Conservation (phyloP, 768 basidiomycete species). For the Amanita jacksonii region DNA sequence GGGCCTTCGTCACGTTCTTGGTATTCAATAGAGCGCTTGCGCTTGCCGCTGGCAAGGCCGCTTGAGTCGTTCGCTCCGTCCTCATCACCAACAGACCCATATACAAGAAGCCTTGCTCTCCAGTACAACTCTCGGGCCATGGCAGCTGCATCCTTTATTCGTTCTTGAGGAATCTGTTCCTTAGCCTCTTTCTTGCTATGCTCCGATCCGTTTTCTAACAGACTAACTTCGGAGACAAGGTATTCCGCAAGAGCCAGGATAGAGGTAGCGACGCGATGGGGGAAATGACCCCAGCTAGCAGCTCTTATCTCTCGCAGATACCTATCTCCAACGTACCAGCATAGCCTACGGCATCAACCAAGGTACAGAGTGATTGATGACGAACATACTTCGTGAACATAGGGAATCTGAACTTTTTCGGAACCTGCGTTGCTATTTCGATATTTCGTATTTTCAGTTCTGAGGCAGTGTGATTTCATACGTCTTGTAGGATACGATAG, state of each 20-base stretch:
- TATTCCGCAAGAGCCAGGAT: constrained; percentile 66
- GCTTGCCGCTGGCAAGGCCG: constrained; percentile 20
- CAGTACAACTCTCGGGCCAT: constrained; percentile 81
- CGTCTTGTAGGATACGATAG: neutral
- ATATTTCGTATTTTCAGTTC: constrained; percentile 87
- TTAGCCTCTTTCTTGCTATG: constrained; percentile 65
- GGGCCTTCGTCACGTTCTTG: constrained; percentile 14
- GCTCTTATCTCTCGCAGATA: constrained; percentile 64
- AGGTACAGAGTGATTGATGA: neutral
- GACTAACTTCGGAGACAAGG: constrained; percentile 66
- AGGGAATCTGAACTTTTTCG: constrained; percentile 86
- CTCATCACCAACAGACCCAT: constrained; percentile 59
- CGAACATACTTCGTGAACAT: constrained; percentile 57
- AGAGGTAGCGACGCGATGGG: constrained; percentile 57
- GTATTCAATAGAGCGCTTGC: constrained; percentile 31
- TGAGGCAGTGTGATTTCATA: constrained; percentile 17
- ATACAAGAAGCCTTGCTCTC: constrained; percentile 52
- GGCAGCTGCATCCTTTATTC: constrained; percentile 73
- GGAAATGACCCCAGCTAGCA: constrained; percentile 23
- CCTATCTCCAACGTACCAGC: constrained; percentile 86
- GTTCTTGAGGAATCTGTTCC: constrained; percentile 74
- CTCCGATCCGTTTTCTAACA: constrained; percentile 64
- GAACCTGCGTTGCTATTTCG: constrained; percentile 87
- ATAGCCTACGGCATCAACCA: constrained; percentile 42
- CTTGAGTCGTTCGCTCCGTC: constrained; percentile 31